Evolutionary conservation across 768 basidiomycete species (phyloP).

Genomic region (Lactarius quietus): DNA sequence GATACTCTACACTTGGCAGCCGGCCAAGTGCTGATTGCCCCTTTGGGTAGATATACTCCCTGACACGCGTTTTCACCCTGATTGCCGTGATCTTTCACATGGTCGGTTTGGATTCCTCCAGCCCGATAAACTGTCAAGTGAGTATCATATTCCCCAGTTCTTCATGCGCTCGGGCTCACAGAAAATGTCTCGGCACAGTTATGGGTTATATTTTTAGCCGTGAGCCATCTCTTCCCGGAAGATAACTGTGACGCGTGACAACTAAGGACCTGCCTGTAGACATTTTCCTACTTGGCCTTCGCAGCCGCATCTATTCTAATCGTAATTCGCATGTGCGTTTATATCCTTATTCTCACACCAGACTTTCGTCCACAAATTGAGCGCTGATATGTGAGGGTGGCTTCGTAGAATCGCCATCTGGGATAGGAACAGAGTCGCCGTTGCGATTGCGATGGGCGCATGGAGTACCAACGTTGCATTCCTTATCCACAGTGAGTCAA

Average conservation of each 20-base stretch:
- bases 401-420: constrained; percentile 12
- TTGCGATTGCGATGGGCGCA: not conserved
- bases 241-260: too few relatives aligned
- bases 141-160: not conserved
- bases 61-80: constrained; percentile 6
- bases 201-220: not conserved
- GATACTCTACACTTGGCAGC: too few relatives aligned
- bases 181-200: not conserved
- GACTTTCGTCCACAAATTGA: not conserved
- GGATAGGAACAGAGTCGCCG: not conserved
- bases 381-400: not conserved
- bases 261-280: not conserved
- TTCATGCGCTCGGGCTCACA: not conserved
- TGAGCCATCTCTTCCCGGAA: not conserved
- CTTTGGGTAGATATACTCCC: constrained; percentile 9
- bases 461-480: constrained; percentile 7
- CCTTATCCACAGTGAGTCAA: constrained; percentile 2
- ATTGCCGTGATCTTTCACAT: not conserved
- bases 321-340: constrained; percentile 13
- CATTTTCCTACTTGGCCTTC: not conserved
- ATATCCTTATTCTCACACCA: not conserved
- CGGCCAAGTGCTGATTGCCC: not conserved
- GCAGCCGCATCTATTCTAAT: constrained; percentile 3
- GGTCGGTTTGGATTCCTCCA: not conserved
- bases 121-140: constrained; percentile 13